These are phyloP conservation scores for Sporothrix sp. DNA, from an alignment of 2,329 filamentous ascomycete genomes.

Conservation along the genomic window DNA sequence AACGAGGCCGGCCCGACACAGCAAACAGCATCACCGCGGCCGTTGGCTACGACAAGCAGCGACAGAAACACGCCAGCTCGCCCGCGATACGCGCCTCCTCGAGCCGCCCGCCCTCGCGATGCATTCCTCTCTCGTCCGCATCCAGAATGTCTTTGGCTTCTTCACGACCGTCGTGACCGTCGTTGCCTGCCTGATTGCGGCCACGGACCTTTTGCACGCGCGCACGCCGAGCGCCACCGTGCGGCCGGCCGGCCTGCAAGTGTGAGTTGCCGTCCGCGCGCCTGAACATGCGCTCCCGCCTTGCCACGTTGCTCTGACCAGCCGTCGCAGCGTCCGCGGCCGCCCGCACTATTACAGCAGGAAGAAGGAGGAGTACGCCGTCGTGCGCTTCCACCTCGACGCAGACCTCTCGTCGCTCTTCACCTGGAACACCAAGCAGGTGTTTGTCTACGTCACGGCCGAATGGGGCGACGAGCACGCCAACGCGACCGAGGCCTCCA, in stretches of 20 bases:
- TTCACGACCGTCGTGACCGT: slow-evolving; percentile 89
- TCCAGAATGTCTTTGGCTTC: slow-evolving; percentile 93
- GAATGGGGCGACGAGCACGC: slow-evolving; percentile 44
- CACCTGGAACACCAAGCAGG: slow-evolving; percentile 98
- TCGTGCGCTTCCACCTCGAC: slow-evolving; percentile 86
- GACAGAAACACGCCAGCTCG: too few relatives aligned
- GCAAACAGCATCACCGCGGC: neutral
- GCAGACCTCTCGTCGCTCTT: slow-evolving; percentile 87
- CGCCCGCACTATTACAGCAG: slow-evolving; percentile 91
- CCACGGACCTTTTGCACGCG: slow-evolving; percentile 62
- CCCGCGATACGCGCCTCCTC: neutral
- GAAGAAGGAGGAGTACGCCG: slow-evolving; percentile 91
- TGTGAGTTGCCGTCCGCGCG: slow-evolving; percentile 44
- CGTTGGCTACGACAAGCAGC: too few relatives aligned
- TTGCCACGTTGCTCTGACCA: neutral
- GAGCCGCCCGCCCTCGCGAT: slow-evolving; percentile 43
- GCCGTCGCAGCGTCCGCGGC: slow-evolving; percentile 59
- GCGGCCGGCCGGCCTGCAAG: slow-evolving; percentile 66
- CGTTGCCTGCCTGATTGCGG: slow-evolving; percentile 68
- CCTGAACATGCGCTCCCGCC: too few relatives aligned
- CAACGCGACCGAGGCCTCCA: slow-evolving; percentile 32
- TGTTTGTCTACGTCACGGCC: slow-evolving; percentile 93
- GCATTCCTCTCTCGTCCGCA: slow-evolving; percentile 79
- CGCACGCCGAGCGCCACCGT: slow-evolving; percentile 56
- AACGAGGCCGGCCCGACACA: neutral